These are phyloP conservation scores for Babesia gibsoni DNA, from an alignment of 169 alveolate genomes.

Conservation along the genomic window DNA sequence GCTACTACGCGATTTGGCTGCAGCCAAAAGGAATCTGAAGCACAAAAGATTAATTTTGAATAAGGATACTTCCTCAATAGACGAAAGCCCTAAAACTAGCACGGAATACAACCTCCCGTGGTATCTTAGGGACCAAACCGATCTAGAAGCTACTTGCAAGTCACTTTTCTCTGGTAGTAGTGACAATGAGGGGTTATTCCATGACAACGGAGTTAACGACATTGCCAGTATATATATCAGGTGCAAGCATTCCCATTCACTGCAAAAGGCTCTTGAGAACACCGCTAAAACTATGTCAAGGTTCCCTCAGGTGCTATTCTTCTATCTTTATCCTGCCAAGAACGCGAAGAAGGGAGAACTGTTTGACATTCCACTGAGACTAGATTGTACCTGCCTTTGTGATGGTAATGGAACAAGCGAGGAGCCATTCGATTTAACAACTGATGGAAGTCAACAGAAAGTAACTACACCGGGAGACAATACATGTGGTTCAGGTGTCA, in stretches of 20 bases:
- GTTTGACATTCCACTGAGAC: constrained; percentile 84
- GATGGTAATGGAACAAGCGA: constrained; percentile 21
- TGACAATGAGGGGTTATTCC: constrained; percentile 70
- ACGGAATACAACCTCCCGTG: constrained; percentile 32
- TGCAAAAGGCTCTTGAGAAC: constrained; percentile 79
- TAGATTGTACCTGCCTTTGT: constrained; percentile 77
- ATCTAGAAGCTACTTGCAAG: constrained; percentile 69
- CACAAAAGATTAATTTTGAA: constrained; percentile 24
- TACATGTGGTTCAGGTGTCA: constrained; percentile 40
- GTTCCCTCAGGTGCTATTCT: constrained; percentile 83
- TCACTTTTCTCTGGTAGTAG: constrained; percentile 71
- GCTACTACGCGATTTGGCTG: constrained; percentile 65
- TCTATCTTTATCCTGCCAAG: constrained; percentile 80
- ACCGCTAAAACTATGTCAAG: constrained; percentile 74
- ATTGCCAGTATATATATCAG: constrained; percentile 60
- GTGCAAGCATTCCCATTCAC: constrained; percentile 62
- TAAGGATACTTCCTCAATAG: neutral
- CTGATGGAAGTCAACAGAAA: constrained; percentile 17
- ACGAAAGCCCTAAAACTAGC: neutral
- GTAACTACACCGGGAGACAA: constrained; percentile 33
- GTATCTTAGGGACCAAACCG: constrained; percentile 64
- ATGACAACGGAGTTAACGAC: constrained; percentile 37
- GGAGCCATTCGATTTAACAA: constrained; percentile 49
- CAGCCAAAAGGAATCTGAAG: constrained; percentile 46
- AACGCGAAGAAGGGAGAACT: constrained; percentile 87